phyloP scores from a whole-genome alignment of 805 yeast species.

The Yamadazyma akitaensis region DNA sequence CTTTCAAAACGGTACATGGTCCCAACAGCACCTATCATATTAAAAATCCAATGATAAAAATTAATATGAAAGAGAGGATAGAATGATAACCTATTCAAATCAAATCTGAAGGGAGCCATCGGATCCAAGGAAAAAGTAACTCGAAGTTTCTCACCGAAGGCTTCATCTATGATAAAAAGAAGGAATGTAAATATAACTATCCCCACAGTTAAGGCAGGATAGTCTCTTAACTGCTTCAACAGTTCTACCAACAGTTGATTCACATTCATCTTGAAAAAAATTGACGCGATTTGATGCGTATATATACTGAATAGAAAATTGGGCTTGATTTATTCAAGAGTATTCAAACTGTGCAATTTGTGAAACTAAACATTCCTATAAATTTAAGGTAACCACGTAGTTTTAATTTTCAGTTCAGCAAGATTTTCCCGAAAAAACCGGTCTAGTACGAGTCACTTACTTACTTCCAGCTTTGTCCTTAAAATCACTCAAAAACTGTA shows the following conservation, averaged over 20 bases:
- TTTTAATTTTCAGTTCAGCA: background rate
- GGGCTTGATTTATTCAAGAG: background rate
- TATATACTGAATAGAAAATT: background rate
- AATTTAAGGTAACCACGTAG: background rate
- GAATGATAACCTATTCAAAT: slow-evolving; percentile 56
- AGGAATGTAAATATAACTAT: slow-evolving; percentile 51
- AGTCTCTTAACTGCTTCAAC: slow-evolving; percentile 9
- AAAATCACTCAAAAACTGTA: slow-evolving; percentile 20
- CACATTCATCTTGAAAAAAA: background rate
- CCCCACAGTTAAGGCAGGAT: slow-evolving; percentile 64
- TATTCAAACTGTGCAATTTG: background rate
- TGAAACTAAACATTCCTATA: background rate
- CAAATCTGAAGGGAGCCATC: slow-evolving; percentile 45
- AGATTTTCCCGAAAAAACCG: background rate
- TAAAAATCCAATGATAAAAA: slow-evolving; percentile 58
- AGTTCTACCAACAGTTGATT: background rate
- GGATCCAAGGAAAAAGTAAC: slow-evolving; percentile 51
- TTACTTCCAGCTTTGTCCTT: slow-evolving; percentile 12
- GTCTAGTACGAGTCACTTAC: background rate
- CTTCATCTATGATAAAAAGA: slow-evolving; percentile 36
- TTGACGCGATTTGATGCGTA: slow-evolving; percentile 1
- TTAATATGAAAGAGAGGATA: slow-evolving; percentile 71
- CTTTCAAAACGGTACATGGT: slow-evolving; percentile 66
- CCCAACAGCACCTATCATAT: slow-evolving; percentile 53
- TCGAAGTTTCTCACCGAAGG: slow-evolving; percentile 25